Evolutionary conservation across 108 stramenopile genomes (phyloP).

Genomic region (Nitzschia sp.): DNA sequence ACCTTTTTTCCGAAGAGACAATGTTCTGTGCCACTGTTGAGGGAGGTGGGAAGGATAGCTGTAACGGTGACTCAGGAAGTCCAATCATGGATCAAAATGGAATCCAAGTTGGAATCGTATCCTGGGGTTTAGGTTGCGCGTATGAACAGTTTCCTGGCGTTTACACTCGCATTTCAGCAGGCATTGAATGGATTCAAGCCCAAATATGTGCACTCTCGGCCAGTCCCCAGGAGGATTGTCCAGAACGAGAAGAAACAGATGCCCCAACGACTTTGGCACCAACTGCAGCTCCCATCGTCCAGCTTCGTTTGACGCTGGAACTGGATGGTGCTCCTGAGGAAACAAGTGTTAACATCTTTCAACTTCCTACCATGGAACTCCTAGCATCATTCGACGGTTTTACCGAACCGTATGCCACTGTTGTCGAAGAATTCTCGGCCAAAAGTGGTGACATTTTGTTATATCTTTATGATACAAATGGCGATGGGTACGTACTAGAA

Average conservation of each 20-base stretch:
- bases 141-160: slow-evolving; percentile 45
- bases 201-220: slow-evolving; percentile 36
- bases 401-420: not conserved
- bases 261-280: no score
- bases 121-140: slow-evolving; percentile 37
- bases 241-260: not conserved
- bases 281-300: not conserved
- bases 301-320: not conserved
- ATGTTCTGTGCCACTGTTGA: slow-evolving; percentile 15
- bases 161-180: slow-evolving; percentile 36
- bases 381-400: not conserved
- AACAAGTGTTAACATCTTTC: not conserved
- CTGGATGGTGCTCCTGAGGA: not conserved
- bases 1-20: slow-evolving; percentile 4
- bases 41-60: slow-evolving; percentile 8
- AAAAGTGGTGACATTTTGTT: no score
- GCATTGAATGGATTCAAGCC: slow-evolving; percentile 40
- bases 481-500: not conserved
- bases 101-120: slow-evolving; percentile 35
- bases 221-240: slow-evolving; percentile 14
- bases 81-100: slow-evolving; percentile 8
- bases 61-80: slow-evolving; percentile 27
- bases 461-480: not conserved
- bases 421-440: not conserved
- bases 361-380: not conserved